phyloP scores from a whole-genome alignment of 192 early-diverging fungal species.

The Funneliformis geosporum region DNA sequence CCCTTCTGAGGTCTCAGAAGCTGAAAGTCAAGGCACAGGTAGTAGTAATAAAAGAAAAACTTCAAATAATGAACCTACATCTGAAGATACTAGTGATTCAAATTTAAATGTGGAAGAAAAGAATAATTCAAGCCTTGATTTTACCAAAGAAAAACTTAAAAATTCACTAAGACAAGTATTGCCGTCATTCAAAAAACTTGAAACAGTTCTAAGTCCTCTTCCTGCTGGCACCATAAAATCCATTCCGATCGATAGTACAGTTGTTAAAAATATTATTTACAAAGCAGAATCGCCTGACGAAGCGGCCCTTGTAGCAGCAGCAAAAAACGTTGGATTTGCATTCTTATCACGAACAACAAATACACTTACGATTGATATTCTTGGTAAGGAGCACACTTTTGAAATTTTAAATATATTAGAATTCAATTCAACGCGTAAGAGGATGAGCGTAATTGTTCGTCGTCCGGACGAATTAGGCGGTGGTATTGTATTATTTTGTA shows the following conservation, averaged over 20 bases:
- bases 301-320: conserved; percentile 77
- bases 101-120: conserved; percentile 38
- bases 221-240: conserved; percentile 13
- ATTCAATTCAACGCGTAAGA: conserved; percentile 94
- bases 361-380: conserved; percentile 61
- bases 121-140: conserved; percentile 35
- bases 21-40: conserved; percentile 39
- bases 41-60: conserved; percentile 37
- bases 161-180: conserved; percentile 34
- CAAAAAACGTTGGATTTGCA: conserved; percentile 75
- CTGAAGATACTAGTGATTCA: conserved; percentile 18
- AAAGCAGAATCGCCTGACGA: conserved; percentile 84
- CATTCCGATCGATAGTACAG: conserved; percentile 39
- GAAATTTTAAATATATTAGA: conserved; percentile 86
- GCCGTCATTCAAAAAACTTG: background rate
- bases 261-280: conserved; percentile 48
- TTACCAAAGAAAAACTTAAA: conserved; percentile 41
- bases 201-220: conserved; percentile 10
- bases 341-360: conserved; percentile 55
- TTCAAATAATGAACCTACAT: background rate
- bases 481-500: conserved; percentile 85
- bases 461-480: conserved; percentile 74
- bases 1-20: conserved; percentile 42
- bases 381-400: conserved; percentile 70
- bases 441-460: conserved; percentile 87